Base-by-base conservation (phyloP, 805 yeast species). In the Teunomyces atbi region DNA sequence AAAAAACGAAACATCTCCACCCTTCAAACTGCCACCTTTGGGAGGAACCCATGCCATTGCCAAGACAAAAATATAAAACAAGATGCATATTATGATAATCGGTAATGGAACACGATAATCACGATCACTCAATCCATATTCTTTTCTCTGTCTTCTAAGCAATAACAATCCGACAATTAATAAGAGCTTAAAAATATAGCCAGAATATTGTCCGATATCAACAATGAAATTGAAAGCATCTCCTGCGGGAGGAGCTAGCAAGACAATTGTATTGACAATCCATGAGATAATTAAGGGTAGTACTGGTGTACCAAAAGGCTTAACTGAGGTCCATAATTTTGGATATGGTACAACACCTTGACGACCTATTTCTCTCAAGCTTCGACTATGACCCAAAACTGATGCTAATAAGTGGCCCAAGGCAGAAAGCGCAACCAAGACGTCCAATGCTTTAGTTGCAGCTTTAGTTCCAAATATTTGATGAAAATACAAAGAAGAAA, bases 1-100 rank as follows among this genome's bases (percentile, higher is more conserved):
- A 53, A 72, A 71, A 52, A 72, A 72, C 4, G 71, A 58, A 18
- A 70, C 74, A 50, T 72, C 77, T 39, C 68, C 58, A 6, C 76
- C 77, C 28, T 54, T 69, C 47, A 70, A 58, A 2, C 68, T 57
- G 2, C 73, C 73, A 33, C 49, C 51, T 45, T 62, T 52, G 20
- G 77, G 76, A 21, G 76, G 76, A 33, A 72, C 75, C 51, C 65
- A 72, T 0, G 75, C 67, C 62, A 71, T 65, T 12, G 64, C 68
- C 46, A 71, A 55, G 16, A 72, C 76, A 49, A 71, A 67, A 11
- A 61, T 23, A 27, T 67, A 57, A 55, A 62, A 72, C n/a, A 67
- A 48, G 6, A 69, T 50, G 6, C 66, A 61, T 34, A 72, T 45
- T 5, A 64, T 47, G 19, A 71, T 47, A 11, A 65, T 46, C 3